A percentile compares a stretch with the other conserved stretches of the same genome.
These are phyloP conservation scores for Neocucurbitaria cava DNA, from an alignment of 2,329 filamentous ascomycete species.

Conservation along the genomic window DNA sequence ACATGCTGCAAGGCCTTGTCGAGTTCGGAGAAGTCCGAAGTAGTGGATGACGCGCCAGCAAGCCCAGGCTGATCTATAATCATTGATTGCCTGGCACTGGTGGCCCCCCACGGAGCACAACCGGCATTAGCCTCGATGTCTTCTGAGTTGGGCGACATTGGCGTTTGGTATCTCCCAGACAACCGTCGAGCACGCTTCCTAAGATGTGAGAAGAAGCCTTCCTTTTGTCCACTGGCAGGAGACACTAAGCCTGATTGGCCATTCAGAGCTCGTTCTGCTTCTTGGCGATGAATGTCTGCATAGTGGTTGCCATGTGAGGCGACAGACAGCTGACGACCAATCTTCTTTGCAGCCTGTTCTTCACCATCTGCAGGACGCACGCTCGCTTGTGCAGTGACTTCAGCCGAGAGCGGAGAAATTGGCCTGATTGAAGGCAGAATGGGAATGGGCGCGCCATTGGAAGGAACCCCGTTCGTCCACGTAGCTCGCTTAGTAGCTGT, in stretches of 20 bases:
- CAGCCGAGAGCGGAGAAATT: slow-evolving; percentile 94
- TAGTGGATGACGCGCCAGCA: slow-evolving; percentile 55
- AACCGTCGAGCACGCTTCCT: slow-evolving; percentile 91
- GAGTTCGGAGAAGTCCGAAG: slow-evolving; percentile 64
- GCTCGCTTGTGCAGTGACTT: slow-evolving; percentile 87
- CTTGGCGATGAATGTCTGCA: slow-evolving; percentile 84
- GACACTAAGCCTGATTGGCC: slow-evolving; percentile 78
- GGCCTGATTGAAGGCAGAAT: slow-evolving; percentile 94
- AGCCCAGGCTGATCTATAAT: slow-evolving; percentile 65
- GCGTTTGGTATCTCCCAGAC: slow-evolving; percentile 86
- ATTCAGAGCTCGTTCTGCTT: slow-evolving; percentile 89
- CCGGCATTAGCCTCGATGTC: slow-evolving; percentile 93
- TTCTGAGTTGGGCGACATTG: slow-evolving; percentile 78
- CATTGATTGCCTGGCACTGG: slow-evolving; percentile 84
- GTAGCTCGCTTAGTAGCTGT: slow-evolving; percentile 82
- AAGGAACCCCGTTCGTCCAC: slow-evolving; percentile 81
- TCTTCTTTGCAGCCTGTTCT: slow-evolving; percentile 82
- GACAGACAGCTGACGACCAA: slow-evolving; percentile 91
- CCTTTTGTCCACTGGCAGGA: slow-evolving; percentile 80
- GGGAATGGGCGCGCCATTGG: slow-evolving; percentile 86
- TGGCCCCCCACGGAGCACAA: slow-evolving; percentile 81
- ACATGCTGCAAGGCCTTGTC: slow-evolving; percentile 68
- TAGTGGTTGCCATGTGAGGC: slow-evolving; percentile 94
- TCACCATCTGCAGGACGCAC: slow-evolving; percentile 64
- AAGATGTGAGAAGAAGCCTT: slow-evolving; percentile 97